Conservation (phyloP, 2,329 filamentous ascomycete species). For the Botrytis aclada region DNA sequence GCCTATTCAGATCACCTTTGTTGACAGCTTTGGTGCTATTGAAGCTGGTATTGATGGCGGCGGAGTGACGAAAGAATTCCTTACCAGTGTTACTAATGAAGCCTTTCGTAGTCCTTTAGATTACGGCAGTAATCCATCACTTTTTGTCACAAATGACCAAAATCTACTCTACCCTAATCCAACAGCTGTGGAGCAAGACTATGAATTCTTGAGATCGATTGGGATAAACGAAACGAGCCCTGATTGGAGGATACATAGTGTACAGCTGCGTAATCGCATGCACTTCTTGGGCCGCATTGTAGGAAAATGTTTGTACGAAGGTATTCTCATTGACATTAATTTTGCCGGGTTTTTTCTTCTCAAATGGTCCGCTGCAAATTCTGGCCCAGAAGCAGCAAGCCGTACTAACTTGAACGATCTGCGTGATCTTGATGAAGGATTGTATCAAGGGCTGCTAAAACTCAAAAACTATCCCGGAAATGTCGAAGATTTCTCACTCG, state of each 20-base stretch:
- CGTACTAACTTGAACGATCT: slow-evolving; percentile 94
- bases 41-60: slow-evolving; percentile 97
- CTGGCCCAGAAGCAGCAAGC: slow-evolving; percentile 68
- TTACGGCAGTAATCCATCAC: slow-evolving; percentile 48
- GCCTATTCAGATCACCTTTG: slow-evolving; percentile 93
- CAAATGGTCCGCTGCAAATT: slow-evolving; percentile 80
- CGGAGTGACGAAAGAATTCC: slow-evolving; percentile 95
- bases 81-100: slow-evolving; percentile 82
- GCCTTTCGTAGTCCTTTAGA: slow-evolving; percentile 57
- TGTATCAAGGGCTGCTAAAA: slow-evolving; percentile 80
- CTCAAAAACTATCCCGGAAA: slow-evolving; percentile 85
- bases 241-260: slow-evolving; percentile 56
- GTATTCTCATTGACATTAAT: slow-evolving; percentile 86
- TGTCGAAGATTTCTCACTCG: slow-evolving; percentile 74
- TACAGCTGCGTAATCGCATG: slow-evolving; percentile 67
- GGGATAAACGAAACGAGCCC: slow-evolving; percentile 52
- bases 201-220: slow-evolving; percentile 52
- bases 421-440: slow-evolving; percentile 81
- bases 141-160: slow-evolving; percentile 82
- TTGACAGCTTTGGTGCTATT: slow-evolving; percentile 80
- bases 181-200: slow-evolving; percentile 65
- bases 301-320: slow-evolving; percentile 96
- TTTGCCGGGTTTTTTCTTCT: slow-evolving; percentile 96
- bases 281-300: slow-evolving; percentile 92
- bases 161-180: slow-evolving; percentile 90